Conservation (phyloP, 129 eudicot species). For the Calendula officinalis region DNA sequence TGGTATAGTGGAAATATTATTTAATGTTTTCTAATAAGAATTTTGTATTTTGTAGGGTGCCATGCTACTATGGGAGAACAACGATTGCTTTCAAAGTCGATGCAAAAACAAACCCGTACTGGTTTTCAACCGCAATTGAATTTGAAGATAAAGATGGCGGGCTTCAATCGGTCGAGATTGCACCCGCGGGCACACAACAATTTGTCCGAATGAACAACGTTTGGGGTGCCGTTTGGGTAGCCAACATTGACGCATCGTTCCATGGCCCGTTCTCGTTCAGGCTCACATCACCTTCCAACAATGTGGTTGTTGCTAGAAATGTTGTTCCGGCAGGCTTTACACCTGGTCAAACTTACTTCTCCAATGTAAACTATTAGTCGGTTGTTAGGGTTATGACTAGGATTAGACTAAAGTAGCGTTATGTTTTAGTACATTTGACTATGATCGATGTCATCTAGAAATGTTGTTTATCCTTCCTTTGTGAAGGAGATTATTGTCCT, state of each 20-base stretch:
- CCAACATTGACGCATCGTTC: conserved; percentile 13
- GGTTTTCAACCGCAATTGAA: conserved; percentile 39
- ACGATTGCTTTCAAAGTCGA: conserved; percentile 39
- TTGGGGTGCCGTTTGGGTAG: conserved; percentile 58
- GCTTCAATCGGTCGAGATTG: conserved; percentile 37
- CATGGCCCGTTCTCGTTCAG: conserved; percentile 39
- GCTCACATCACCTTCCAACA: conserved; percentile 20
- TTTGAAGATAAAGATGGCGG: conserved; percentile 39
- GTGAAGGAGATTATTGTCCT: no score
- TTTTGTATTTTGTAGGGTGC: conserved; percentile 22
- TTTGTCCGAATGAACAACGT: conserved; percentile 34
- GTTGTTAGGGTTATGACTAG: no score
- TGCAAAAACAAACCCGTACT: conserved; percentile 34
- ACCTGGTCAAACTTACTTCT: conserved; percentile 39
- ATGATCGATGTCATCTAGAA: no score
- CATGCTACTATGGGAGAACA: conserved; percentile 36
- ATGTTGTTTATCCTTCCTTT: no score
- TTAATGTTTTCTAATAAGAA: background rate
- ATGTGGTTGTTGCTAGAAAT: conserved; percentile 25
- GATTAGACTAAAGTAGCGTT: no score
- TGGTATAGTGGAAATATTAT: no score
- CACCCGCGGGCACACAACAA: conserved; percentile 4
- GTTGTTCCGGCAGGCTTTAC: conserved; percentile 36
- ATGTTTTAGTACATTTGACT: no score
- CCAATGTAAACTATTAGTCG: conserved; percentile 39